These are phyloP conservation scores for Apiospora marii DNA, from an alignment of 2,329 filamentous ascomycete species.

Conservation along the genomic window DNA sequence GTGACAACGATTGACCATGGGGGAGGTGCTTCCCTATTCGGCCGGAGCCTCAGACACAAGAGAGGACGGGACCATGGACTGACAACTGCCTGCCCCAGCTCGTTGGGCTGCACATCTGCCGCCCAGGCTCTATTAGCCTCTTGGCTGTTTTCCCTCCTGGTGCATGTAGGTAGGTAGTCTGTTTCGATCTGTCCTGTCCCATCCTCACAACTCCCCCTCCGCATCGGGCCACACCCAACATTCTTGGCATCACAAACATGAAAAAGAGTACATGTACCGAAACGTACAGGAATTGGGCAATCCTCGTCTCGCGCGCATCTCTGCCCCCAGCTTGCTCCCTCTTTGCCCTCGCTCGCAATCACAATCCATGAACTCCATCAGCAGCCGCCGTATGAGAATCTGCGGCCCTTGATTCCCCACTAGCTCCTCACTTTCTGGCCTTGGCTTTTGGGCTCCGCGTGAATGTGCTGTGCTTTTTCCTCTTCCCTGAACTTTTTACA, in stretches of 20 bases:
- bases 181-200: constrained; percentile 12
- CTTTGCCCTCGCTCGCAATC: neutral
- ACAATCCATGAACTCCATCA: neutral
- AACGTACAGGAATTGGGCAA: constrained; percentile 11
- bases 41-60: neutral
- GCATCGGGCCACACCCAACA: constrained; percentile 17
- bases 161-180: constrained; percentile 6
- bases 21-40: constrained; percentile 1
- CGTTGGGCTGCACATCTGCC: constrained; percentile 16
- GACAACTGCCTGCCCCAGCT: neutral
- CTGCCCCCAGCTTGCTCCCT: neutral
- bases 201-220: constrained; percentile 1
- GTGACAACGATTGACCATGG: neutral
- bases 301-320: too few species aligned
- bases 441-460: constrained; percentile 15
- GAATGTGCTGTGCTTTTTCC: constrained; percentile 12
- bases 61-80: neutral
- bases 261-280: constrained; percentile 1
- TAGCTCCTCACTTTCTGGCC: constrained; percentile 20
- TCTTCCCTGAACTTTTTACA: constrained; percentile 8
- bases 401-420: constrained; percentile 9
- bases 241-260: constrained; percentile 29
- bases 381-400: constrained; percentile 14
- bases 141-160: constrained; percentile 25
- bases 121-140: constrained; percentile 25